phyloP scores from a whole-genome alignment of 345 rosid genomes.

The Conringia planisiliqua region DNA sequence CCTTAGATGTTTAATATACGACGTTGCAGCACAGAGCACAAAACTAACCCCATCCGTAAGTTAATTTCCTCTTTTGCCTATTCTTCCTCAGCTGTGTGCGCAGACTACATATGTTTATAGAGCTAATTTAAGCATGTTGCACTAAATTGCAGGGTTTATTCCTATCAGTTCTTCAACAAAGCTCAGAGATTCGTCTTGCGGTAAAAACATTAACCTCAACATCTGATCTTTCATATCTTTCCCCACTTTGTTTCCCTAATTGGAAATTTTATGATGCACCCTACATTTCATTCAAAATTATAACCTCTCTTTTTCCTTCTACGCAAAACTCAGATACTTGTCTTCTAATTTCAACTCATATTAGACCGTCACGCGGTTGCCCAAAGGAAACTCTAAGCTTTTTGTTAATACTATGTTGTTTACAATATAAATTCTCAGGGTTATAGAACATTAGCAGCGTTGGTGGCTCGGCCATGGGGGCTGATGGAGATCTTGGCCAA shows the following conservation, averaged over 20 bases:
- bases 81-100: background rate
- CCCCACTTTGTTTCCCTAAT: background rate
- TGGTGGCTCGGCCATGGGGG: constrained; percentile 85
- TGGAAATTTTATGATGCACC: background rate
- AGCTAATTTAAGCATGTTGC: background rate
- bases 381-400: background rate
- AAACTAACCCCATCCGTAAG: constrained; percentile 83
- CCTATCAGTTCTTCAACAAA: constrained; percentile 72
- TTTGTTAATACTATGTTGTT: background rate
- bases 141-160: constrained; percentile 63
- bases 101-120: constrained; percentile 4
- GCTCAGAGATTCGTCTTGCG: constrained; percentile 68
- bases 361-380: background rate
- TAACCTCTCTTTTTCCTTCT: background rate
- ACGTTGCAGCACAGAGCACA: constrained; percentile 68
- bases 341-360: background rate
- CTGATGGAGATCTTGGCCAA: constrained; percentile 75
- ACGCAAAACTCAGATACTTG: background rate
- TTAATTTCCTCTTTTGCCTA: background rate
- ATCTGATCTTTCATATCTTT: background rate
- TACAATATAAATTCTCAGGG: constrained; percentile 47
- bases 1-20: constrained; percentile 64
- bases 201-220: constrained; percentile 39
- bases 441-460: constrained; percentile 64
- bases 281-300: background rate